Conservation (phyloP, 345 rosid genomes). For the Microthlaspi erraticum region DNA sequence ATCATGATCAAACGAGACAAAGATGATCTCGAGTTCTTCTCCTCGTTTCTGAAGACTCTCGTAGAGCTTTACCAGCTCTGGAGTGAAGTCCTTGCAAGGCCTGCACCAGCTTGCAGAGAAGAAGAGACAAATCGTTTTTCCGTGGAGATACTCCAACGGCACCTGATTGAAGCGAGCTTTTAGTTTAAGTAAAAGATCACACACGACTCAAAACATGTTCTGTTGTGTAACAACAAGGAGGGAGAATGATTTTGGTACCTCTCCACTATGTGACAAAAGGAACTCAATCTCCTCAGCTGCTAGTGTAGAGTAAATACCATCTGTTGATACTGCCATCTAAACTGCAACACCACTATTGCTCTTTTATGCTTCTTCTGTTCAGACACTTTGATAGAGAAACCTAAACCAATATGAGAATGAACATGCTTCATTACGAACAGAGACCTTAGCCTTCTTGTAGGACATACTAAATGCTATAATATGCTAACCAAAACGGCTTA, state of each 20-base stretch:
- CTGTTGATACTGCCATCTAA: slow-evolving; percentile 49
- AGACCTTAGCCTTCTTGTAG: slow-evolving; percentile 6
- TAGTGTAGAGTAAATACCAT: slow-evolving; percentile 50
- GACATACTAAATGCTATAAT: not conserved
- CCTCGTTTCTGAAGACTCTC: slow-evolving; percentile 50
- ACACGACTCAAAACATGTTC: not conserved
- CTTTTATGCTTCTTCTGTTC: slow-evolving; percentile 9
- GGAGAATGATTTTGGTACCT: slow-evolving; percentile 43
- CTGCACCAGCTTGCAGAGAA: slow-evolving; percentile 92
- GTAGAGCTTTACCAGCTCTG: slow-evolving; percentile 66
- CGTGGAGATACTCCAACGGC: slow-evolving; percentile 57
- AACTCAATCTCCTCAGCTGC: slow-evolving; percentile 64
- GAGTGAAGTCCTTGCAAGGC: slow-evolving; percentile 71
- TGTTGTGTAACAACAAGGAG: not conserved
- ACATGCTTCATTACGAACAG: slow-evolving; percentile 26
- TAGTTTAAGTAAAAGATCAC: slow-evolving; percentile 1
- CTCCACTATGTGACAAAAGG: slow-evolving; percentile 57
- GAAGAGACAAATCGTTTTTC: slow-evolving; percentile 64
- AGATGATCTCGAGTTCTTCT: slow-evolving; percentile 65
- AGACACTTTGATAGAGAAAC: slow-evolving; percentile 16
- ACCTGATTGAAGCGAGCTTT: slow-evolving; percentile 50
- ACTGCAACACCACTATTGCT: slow-evolving; percentile 28
- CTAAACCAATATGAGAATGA: slow-evolving; percentile 14
- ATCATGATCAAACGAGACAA: slow-evolving; percentile 74
- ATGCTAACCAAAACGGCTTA: slow-evolving; percentile 6